These are phyloP conservation scores for Thinopyrum elongatum DNA, from an alignment of 176 grass and related monocot species.

Conservation along the genomic window DNA sequence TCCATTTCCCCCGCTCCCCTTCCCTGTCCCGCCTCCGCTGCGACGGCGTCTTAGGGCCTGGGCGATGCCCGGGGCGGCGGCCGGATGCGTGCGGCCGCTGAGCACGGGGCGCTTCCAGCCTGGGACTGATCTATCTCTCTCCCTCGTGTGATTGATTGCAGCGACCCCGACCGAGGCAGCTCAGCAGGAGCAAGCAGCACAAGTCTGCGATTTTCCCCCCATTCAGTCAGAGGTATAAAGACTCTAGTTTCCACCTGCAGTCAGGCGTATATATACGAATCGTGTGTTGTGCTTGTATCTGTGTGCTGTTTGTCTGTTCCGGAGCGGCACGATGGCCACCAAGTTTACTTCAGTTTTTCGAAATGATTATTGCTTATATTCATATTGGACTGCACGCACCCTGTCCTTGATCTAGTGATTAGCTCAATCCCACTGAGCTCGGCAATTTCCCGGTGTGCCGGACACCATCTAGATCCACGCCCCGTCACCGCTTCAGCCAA, in stretches of 20 bases:
- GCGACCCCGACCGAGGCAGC: background rate
- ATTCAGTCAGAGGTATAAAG: background rate
- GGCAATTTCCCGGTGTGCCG: background rate
- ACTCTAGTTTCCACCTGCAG: background rate
- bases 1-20: background rate
- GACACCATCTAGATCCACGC: background rate
- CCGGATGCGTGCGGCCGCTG: background rate
- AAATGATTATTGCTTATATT: background rate
- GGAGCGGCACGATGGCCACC: accelerated
- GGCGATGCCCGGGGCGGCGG: background rate
- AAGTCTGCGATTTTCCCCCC: no score
- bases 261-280: background rate
- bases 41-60: background rate
- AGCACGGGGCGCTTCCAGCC: no score
- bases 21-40: background rate
- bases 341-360: background rate
- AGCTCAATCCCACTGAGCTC: background rate
- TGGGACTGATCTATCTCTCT: background rate
- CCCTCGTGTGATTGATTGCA: background rate
- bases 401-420: background rate
- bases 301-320: background rate
- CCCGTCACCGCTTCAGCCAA: background rate
- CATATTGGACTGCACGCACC: background rate
- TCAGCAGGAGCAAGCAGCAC: background rate
- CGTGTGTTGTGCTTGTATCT: background rate